These are phyloP conservation scores for Lactuca sativa DNA, from an alignment of 129 eudicot species.

Conservation along the genomic window DNA sequence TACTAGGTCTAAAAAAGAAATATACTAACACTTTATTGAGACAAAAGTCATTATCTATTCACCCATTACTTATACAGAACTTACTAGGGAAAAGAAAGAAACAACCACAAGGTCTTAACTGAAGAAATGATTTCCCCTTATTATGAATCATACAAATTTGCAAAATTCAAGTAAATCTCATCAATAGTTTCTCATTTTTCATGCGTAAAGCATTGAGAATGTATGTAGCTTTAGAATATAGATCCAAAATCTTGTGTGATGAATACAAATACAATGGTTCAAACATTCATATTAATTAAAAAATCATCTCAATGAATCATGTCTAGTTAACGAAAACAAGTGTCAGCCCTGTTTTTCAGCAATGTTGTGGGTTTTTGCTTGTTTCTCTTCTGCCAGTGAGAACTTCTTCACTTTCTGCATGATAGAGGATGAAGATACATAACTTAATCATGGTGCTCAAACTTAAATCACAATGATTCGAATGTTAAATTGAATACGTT, in stretches of 20 bases:
- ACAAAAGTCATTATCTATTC: background rate
- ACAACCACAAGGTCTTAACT: background rate
- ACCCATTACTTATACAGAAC: too few species aligned
- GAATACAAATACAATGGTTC: slow-evolving; percentile 19
- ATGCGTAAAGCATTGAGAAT: background rate
- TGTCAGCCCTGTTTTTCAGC: slow-evolving; percentile 36
- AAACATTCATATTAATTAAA: slow-evolving; percentile 8
- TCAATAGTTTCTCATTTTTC: background rate
- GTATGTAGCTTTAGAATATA: background rate
- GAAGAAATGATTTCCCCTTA: background rate
- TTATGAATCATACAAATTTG: background rate
- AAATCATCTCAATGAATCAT: background rate
- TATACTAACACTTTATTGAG: background rate
- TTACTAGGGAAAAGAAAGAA: too few species aligned
- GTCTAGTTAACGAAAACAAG: slow-evolving; percentile 13
- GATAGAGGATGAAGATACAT: slow-evolving; percentile 1
- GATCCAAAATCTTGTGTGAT: slow-evolving; percentile 12
- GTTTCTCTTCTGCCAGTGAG: slow-evolving; percentile 46
- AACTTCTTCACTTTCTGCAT: slow-evolving; percentile 76
- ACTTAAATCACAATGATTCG: slow-evolving; percentile 8
- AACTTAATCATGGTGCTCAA: background rate
- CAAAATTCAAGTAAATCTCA: background rate
- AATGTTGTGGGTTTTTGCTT: slow-evolving; percentile 22
- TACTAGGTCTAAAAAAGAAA: too few species aligned
- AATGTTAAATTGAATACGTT: background rate